These are phyloP conservation scores for Vigna nakashimae DNA, from an alignment of 306 rosid species.

Conservation along the genomic window DNA sequence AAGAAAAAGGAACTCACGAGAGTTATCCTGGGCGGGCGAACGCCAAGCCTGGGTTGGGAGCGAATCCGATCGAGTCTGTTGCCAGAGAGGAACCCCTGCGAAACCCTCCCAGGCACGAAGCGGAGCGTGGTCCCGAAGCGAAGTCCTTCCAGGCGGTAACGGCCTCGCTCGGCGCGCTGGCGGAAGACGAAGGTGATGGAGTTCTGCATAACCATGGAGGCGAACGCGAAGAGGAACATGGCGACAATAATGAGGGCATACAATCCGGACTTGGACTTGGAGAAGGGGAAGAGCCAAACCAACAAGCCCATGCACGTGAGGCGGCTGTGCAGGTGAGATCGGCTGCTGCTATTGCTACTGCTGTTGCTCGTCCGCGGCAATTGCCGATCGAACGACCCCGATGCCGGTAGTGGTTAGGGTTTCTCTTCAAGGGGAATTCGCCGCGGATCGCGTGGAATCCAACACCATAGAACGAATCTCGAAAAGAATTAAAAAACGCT, in stretches of 20 bases:
- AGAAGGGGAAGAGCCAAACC: constrained; percentile 57
- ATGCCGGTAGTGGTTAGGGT: constrained; percentile 55
- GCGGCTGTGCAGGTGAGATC: constrained; percentile 68
- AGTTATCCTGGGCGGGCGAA: constrained; percentile 88
- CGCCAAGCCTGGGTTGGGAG: constrained; percentile 61
- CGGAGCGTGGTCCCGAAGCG: constrained; percentile 75
- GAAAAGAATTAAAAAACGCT: background rate
- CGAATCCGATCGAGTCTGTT: constrained; percentile 74
- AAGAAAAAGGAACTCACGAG: constrained; percentile 66
- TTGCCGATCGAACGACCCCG: constrained; percentile 58
- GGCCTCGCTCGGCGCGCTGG: constrained; percentile 53
- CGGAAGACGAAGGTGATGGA: constrained; percentile 74
- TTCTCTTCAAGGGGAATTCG: constrained; percentile 72
- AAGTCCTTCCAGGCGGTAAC: constrained; percentile 51
- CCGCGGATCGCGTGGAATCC: constrained; percentile 78
- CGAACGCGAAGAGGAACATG: constrained; percentile 69
- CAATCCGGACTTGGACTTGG: constrained; percentile 65
- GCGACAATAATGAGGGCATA: constrained; percentile 63
- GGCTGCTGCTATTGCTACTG: background rate
- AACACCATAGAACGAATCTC: constrained; percentile 36
- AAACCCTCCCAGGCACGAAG: constrained; percentile 72
- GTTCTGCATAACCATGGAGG: constrained; percentile 88
- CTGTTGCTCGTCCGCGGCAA: constrained; percentile 41
- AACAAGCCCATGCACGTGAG: constrained; percentile 78
- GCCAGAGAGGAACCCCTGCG: constrained; percentile 56